These are phyloP conservation scores for Hymenoscyphus albidus DNA, from an alignment of 2,329 filamentous ascomycete species.

Conservation along the genomic window DNA sequence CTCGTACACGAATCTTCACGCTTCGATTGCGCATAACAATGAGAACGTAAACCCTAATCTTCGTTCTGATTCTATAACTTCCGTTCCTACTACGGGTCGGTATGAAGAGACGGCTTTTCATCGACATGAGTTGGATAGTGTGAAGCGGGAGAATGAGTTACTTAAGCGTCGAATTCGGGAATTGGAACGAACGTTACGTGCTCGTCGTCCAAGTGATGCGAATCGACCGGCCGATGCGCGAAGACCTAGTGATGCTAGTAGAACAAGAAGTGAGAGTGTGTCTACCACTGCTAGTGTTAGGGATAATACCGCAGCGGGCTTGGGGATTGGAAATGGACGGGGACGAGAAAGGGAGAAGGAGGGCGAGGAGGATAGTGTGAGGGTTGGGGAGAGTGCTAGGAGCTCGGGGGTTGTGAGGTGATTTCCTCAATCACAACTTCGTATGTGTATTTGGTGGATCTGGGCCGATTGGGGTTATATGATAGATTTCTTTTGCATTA, in stretches of 20 bases:
- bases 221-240: conserved; percentile 16
- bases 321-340: conserved; percentile 15
- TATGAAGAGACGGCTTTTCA: conserved; percentile 62
- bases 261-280: conserved; percentile 49
- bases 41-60: conserved; percentile 6
- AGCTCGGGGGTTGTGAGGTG: conserved; percentile 39
- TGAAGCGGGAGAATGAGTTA: conserved; percentile 61
- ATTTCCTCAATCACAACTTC: neutral
- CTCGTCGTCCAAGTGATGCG: conserved; percentile 37
- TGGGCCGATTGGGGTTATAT: no score
- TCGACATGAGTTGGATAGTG: conserved; percentile 55
- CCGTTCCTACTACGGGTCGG: conserved; percentile 54
- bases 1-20: conserved; percentile 22
- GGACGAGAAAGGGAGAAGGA: conserved; percentile 41
- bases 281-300: conserved; percentile 50
- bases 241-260: conserved; percentile 23
- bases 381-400: conserved; percentile 59
- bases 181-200: conserved; percentile 50
- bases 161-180: conserved; percentile 60
- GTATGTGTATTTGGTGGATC: no score
- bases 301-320: conserved; percentile 5
- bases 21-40: neutral
- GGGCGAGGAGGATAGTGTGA: conserved; percentile 54
- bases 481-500: neutral
- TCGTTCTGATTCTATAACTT: conserved; percentile 31